Evolutionary conservation across 192 early-diverging fungal genomes (phyloP), one percentile per base, ranked within the genome.

Genomic region (Kappamyces sp.): DNA sequence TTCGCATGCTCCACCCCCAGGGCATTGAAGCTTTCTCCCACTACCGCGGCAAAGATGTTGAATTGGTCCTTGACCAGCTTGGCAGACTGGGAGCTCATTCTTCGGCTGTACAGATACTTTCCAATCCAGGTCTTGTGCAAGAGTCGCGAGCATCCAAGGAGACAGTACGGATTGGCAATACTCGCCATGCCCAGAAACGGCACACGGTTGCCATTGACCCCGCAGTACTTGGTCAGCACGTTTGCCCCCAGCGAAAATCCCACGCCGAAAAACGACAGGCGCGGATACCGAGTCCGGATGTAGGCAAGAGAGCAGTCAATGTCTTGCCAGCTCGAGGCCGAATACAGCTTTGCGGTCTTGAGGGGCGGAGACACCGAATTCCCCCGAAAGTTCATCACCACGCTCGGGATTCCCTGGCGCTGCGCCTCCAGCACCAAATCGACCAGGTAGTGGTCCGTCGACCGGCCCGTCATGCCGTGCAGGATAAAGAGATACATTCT

Each of bases 161-260:
- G 77, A 60, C 94, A 90, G 65, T 80, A 93, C 9, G 93, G 95
- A 60, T 94, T 96, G 51, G 79, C 85, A 41, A 98, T 82, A 0
- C 88, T 86, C 14, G 89, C 77, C 30, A 78, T 86, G 2, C 79
- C 91, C 31, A 78, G 61, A 22, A 98, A 79, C 35, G 85, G 84
- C 86, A 90, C 11, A 0, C 70, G 29, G 94, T 88, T 63, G 32
- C 59, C 22, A 59, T 75, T 32, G 41, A 35, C 14, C 42, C 42
- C 36, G 41, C 55, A 22, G 45, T 71, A 79, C 74, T 95, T 98
- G 59, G 87, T 84, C 37, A 98, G 54, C 45, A 98, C 80, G 63
- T 98, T 98, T 33, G 91, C 81, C 22, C 95, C 95, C 47, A 98
- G 73, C 40, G 88, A 90, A 67, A 88, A 98, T 3, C 95, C 95